Base-by-base conservation (phyloP, 192 early-diverging fungal species). In the Jimgerdemannia lactiflua region DNA sequence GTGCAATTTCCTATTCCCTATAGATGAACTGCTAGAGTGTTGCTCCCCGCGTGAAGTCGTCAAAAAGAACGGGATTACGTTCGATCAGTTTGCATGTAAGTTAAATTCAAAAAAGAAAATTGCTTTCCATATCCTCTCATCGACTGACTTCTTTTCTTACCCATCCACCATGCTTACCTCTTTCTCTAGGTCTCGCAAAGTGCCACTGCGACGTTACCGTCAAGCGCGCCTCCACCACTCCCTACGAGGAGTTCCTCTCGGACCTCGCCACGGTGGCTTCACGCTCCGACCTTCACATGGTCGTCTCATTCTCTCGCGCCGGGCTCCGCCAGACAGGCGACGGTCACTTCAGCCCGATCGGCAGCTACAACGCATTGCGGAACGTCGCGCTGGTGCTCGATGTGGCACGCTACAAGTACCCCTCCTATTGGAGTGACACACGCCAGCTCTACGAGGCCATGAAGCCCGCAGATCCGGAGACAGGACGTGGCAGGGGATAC, bases 321-420 rank as follows among this genome's bases (percentile, higher is more conserved):
- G 75, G 85, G 0, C 84, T 98, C 40, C 85, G 87, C 10, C 96
- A 97, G 80, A 98, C 96, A 3, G 97, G 97, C 42, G 96, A 97
- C 77, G 97, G 96, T 2, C 96, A 98, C 73, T 98, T 96, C 70
- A 91, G 84, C n/a, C 97, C 97, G 18, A 91, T 98, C 74, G 95
- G 92, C 9, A 94, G 90, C 4, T 97, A 92, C 75, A 89, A 95
- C 67, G 84, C 89, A 10, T 90, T 81, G n/a, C 79, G 84, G 4
- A 88, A 93, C 70, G 87, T 86, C 76, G 94, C 91, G 4, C 83
- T 98, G 59, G 93, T 98, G 4, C 80, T 97, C 20, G 97, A 98
- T 77, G 94, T 91, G 9, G 97, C 96, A 0, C 84, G 92, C 10
- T 97, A 93, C 85, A 96, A 97, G 85, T 97, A 97, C 74, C 97